phyloP scores from a whole-genome alignment of 306 rosid species.

The Quercus aquifolioides region DNA sequence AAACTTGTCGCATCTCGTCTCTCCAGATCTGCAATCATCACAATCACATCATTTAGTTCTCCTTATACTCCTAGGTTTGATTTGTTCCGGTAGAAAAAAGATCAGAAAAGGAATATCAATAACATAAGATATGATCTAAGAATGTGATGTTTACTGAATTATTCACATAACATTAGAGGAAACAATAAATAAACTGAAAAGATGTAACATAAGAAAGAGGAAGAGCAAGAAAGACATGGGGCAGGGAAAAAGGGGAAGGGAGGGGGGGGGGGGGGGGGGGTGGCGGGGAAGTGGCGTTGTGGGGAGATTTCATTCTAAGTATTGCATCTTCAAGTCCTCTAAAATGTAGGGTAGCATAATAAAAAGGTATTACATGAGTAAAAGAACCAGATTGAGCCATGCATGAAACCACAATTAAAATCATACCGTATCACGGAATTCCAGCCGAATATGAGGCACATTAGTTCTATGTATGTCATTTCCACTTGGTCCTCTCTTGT shows the following conservation, averaged over 20 bases:
- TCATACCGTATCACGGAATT: slow-evolving; percentile 86
- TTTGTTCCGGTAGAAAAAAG: no score
- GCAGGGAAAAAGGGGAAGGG: background rate
- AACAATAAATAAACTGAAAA: no score
- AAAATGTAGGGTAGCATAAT: background rate
- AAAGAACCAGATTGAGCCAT: background rate
- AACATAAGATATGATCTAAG: background rate
- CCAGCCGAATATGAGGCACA: slow-evolving; percentile 94
- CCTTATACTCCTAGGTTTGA: no score
- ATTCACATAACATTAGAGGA: background rate
- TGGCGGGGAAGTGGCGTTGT: no score
- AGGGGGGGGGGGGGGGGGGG: background rate
- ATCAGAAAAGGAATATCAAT: background rate
- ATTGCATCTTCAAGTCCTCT: background rate
- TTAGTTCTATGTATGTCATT: slow-evolving; percentile 89
- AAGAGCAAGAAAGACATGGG: background rate
- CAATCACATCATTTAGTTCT: background rate
- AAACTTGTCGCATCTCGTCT: slow-evolving; percentile 90
- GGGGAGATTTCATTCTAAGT: background rate
- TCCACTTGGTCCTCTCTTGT: slow-evolving; percentile 90
- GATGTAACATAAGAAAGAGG: no score
- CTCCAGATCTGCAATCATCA: slow-evolving; percentile 76
- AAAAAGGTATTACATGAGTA: background rate
- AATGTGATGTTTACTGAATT: no score
- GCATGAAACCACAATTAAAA: background rate